Base-by-base conservation (phyloP, 371 early-diverging fungal species). In the Rhizomucor pusillus region DNA sequence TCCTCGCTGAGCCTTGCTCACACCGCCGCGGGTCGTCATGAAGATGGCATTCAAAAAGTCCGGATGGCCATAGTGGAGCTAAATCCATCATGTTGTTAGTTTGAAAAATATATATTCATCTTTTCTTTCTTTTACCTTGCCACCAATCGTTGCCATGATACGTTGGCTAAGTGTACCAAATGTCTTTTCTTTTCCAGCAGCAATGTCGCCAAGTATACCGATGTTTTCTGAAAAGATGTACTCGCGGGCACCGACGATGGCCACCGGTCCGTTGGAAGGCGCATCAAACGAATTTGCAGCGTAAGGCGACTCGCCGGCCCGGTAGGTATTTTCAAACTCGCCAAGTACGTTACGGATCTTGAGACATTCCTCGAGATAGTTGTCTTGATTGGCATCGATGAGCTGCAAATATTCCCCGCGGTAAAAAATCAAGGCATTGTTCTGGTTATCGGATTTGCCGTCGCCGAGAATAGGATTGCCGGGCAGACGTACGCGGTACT, bases 391-490 rank as follows among this genome's bases (percentile, higher is more conserved):
- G 22, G 94, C 92, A 57, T 94, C 95, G 33, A 95, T 84, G 43
- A 95, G 63, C 67, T 92, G 90, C 43, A 89, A 50, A 51, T 89
- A 90, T 72, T 92, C 92, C 39, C 93, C 95, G 24, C 95, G 90
- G 35, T 84, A 81, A 47, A 88, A 95, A 23, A 91, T 86, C 24
- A 93, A 73, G 5, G 90, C 80, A 46, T 84, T 85, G 66, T 94
- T 94, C 65, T 95, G 93, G 64, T 94, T 93, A 68, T 93, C 93
- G 0, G 92, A 86, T 73, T 93, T 92, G 61, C 93, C 93, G 66
- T 94, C 94, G n/a, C 95, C 94, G 2, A 94, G 74, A 56, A 94
- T 90, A n/a, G 93, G 92, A 60, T 86, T 86, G 4, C 95, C 94
- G 6, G 95, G 94, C 5, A 94, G 75, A 52, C 87, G 81, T 34